A percentile compares a stretch with the other conserved stretches of the same genome.
Evolutionary conservation across 305 asterid species (phyloP).

Genomic region (Striga hermonthica): DNA sequence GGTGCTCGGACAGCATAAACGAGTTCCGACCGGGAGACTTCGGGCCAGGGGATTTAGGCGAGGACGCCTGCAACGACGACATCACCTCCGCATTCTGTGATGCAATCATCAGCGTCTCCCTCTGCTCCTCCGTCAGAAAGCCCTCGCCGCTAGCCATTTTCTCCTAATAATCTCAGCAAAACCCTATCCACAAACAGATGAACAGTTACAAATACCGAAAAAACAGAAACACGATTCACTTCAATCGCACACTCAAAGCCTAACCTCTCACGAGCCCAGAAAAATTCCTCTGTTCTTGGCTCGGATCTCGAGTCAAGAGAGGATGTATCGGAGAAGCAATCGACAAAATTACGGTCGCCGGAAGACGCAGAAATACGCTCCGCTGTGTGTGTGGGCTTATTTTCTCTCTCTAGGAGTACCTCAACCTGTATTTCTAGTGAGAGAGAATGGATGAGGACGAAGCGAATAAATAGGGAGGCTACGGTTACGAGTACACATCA

Average conservation of each 20-base stretch:
- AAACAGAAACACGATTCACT: conserved; percentile 20
- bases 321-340: conserved; percentile 35
- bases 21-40: conserved; percentile 46
- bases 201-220: neutral
- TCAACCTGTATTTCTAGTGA: conserved; percentile 24
- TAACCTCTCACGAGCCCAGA: conserved; percentile 36
- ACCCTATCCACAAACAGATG: conserved; percentile 41
- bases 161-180: conserved; percentile 41
- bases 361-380: conserved; percentile 37
- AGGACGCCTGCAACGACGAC: conserved; percentile 51
- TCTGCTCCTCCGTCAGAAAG: conserved; percentile 86
- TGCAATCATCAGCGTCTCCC: conserved; percentile 80
- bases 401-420: neutral
- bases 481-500: conserved; percentile 54
- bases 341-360: conserved; percentile 39
- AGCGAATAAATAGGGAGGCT: conserved; percentile 58
- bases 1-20: conserved; percentile 52
- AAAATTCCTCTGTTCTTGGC: conserved; percentile 58
- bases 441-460: conserved; percentile 61
- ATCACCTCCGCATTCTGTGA: conserved; percentile 69
- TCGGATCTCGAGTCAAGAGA: conserved; percentile 88
- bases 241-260: conserved; percentile 14
- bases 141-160: conserved; percentile 83
- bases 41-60: conserved; percentile 65
- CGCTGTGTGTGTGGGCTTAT: conserved; percentile 5